Percentiles rank a stretch among this genome's conserved stretches.
phyloP scores from a whole-genome alignment of 768 basidiomycete genomes.

The Hemileccinum rubropunctum region DNA sequence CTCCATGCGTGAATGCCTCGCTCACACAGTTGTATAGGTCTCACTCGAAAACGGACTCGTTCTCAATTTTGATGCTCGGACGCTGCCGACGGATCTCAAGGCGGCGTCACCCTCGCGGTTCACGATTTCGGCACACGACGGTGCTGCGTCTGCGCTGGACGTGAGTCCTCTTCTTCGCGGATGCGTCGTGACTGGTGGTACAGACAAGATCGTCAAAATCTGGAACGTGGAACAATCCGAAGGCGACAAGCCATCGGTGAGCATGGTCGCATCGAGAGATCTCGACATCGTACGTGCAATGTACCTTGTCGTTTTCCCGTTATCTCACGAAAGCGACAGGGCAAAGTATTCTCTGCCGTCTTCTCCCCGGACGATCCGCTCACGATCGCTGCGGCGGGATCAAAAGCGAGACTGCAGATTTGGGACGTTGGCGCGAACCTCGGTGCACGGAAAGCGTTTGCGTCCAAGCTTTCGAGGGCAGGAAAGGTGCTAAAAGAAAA shows the following conservation, averaged over 20 bases:
- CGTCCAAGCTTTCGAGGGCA: slow-evolving; percentile 68
- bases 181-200: slow-evolving; percentile 90
- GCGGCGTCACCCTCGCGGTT: slow-evolving; percentile 70
- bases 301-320: not conserved
- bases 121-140: slow-evolving; percentile 92
- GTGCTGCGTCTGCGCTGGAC: slow-evolving; percentile 84
- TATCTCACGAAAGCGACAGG: slow-evolving; percentile 45
- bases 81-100: slow-evolving; percentile 67
- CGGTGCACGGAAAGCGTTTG: slow-evolving; percentile 82
- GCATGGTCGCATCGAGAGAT: slow-evolving; percentile 83
- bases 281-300: slow-evolving; percentile 73
- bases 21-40: slow-evolving; percentile 53
- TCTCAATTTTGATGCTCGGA: slow-evolving; percentile 87
- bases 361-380: slow-evolving; percentile 96
- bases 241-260: slow-evolving; percentile 69
- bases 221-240: slow-evolving; percentile 84
- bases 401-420: slow-evolving; percentile 88
- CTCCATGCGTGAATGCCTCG: not conserved
- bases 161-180: slow-evolving; percentile 88
- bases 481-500: slow-evolving; percentile 69
- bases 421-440: slow-evolving; percentile 91
- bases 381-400: slow-evolving; percentile 91
- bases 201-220: slow-evolving; percentile 92
- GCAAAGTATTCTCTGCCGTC: slow-evolving; percentile 89
- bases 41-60: slow-evolving; percentile 94